A percentile compares a stretch with the other conserved stretches of the same genome.
phyloP scores from a whole-genome alignment of 495 filamentous ascomycete genomes.

The Oidiodendron maius region DNA sequence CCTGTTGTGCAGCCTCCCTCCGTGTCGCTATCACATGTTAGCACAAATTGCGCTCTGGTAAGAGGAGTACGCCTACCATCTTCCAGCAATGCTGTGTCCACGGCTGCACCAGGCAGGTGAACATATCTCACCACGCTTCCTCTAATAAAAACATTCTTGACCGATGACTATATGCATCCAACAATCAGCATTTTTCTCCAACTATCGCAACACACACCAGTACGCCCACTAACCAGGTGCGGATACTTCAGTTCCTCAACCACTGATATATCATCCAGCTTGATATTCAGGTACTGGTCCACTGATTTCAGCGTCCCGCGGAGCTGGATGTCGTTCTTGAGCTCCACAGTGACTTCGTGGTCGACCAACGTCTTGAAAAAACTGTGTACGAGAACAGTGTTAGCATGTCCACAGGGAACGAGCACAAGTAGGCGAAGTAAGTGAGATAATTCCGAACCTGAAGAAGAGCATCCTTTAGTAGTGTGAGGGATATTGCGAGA shows the following conservation, averaged over 20 bases:
- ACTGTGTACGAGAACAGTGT: constrained; percentile 39
- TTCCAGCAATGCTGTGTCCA: constrained; percentile 87
- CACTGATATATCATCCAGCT: constrained; percentile 89
- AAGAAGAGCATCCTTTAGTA: no score
- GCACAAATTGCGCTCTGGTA: not conserved
- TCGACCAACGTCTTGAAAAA: constrained; percentile 99
- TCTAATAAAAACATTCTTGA: constrained; percentile 97
- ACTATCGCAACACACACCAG: constrained; percentile 23
- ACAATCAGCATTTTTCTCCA: constrained; percentile 3
- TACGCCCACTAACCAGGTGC: constrained; percentile 70
- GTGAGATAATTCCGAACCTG: no score
- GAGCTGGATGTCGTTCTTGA: constrained; percentile 98
- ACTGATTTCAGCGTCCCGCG: constrained; percentile 91
- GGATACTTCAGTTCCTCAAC: constrained; percentile 89
- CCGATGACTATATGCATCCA: constrained; percentile 53
- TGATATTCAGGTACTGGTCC: constrained; percentile 98
- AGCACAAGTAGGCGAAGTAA: no score
- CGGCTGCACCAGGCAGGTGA: constrained; percentile 77
- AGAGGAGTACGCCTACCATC: constrained; percentile 55
- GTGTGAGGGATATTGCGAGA: no score
- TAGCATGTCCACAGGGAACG: not conserved
- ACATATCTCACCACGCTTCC: constrained; percentile 96
- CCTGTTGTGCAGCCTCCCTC: constrained; percentile 24
- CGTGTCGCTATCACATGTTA: constrained; percentile 12
- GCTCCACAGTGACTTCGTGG: constrained; percentile 90